Evolutionary conservation across 768 basidiomycete genomes (phyloP), one percentile per base, ranked within the genome.

Genomic region (Mrakia blollopis): DNA sequence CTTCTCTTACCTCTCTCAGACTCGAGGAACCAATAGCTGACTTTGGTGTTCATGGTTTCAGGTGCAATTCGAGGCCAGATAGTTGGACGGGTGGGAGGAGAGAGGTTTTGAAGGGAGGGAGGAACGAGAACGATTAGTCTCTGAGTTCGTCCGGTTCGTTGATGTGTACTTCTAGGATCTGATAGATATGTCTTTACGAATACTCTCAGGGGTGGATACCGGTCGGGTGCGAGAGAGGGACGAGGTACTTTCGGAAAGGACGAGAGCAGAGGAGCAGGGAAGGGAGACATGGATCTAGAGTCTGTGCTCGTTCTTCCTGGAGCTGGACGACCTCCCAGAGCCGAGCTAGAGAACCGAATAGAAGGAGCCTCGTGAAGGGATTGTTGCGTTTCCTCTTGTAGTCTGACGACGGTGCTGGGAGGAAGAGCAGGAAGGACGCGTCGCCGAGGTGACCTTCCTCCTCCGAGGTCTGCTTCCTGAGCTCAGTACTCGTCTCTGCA

Each of bases 31-130:
- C 28, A 11, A 57, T 18, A 41, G 72, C 62, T 69, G 52, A 39
- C 54, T n/a, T 54, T n/a, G 4, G 21, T 21, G 37, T n/a, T 47
- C n/a, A n/a, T 32, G 10, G 13, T 13, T 62, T 14, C 70, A 77
- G 76, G 76, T 77, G 28, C 76, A 77, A 65, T 77, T 77, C 61
- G 76, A 77, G 41, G 76, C 76, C 32, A 54, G 76, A 62, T 77
- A 72, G 47, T 14, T 35, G 21, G n/a, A 18, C n/a, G 3, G n/a
- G n/a, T n/a, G n/a, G n/a, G n/a, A n/a, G 44, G n/a, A 11, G 37
- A 21, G 23, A 68, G 23, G 25, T 44, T 47, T 47, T 30, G 60
- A 37, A 18, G 54, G 30, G 16, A 32, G 28, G 18, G 13, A 50
- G 8, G 44, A 47, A 47, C 9, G 69, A 16, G 69, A 16, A 9